Evolutionary conservation across 106 monocot species (phyloP).

Genomic region (Amphibolis antarctica): DNA sequence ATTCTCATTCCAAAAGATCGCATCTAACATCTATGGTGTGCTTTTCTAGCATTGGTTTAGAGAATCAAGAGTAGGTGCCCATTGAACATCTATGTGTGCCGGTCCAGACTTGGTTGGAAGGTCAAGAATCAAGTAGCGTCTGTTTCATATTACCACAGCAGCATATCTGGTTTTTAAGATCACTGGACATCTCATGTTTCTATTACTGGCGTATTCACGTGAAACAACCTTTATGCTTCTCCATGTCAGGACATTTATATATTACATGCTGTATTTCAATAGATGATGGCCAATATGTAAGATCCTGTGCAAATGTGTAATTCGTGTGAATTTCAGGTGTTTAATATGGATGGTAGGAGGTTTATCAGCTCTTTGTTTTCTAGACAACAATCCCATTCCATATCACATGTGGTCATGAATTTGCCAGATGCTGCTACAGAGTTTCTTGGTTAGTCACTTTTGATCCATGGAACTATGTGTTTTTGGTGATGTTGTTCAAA

Average conservation of each 20-base stretch:
- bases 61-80: too few relatives aligned
- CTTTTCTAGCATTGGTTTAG: too few relatives aligned
- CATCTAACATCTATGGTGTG: too few relatives aligned
- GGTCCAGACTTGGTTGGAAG: too few relatives aligned
- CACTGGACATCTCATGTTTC: too few relatives aligned
- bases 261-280: neutral
- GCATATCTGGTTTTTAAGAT: too few relatives aligned
- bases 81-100: too few relatives aligned
- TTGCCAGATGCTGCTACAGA: constrained; percentile 74
- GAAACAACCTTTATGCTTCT: neutral
- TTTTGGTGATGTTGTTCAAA: neutral
- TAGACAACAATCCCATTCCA: constrained; percentile 10
- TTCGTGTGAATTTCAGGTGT: constrained; percentile 34
- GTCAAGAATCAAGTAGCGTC: too few relatives aligned
- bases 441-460: constrained; percentile 56
- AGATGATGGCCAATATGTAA: neutral
- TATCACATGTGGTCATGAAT: constrained; percentile 94
- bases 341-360: constrained; percentile 95
- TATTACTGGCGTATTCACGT: too few relatives aligned
- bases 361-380: constrained; percentile 57
- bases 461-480: neutral
- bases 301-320: neutral
- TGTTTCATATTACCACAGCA: too few relatives aligned
- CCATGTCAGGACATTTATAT: neutral
- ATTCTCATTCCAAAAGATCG: too few relatives aligned